These are phyloP conservation scores for Nyctanthes arbortristis DNA, from an alignment of 257 asterid genomes.

Conservation along the genomic window DNA sequence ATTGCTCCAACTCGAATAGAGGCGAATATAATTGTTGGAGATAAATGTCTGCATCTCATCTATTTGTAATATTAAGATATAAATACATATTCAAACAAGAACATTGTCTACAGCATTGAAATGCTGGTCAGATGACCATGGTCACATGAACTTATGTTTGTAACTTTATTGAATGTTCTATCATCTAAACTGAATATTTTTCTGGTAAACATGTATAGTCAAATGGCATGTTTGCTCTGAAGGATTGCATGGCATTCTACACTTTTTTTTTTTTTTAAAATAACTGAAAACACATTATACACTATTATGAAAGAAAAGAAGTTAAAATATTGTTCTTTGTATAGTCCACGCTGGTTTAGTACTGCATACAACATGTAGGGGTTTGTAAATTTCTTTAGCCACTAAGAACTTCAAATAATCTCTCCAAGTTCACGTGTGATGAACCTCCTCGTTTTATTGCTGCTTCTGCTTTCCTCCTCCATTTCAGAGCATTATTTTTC, in stretches of 20 bases:
- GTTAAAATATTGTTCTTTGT: neutral
- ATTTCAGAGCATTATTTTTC: slow-evolving; percentile 32
- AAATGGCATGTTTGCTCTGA: too few species aligned
- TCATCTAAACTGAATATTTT: too few species aligned
- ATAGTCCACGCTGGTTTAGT: neutral
- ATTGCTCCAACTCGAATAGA: neutral
- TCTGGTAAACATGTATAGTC: too few species aligned
- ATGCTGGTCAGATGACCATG: neutral
- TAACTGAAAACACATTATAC: too few species aligned
- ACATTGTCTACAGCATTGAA: neutral
- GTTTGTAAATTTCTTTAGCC: neutral
- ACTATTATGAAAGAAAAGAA: too few species aligned
- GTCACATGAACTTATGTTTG: too few species aligned
- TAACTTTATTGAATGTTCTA: too few species aligned
- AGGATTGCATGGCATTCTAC: too few species aligned
- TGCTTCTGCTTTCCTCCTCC: slow-evolving; percentile 36
- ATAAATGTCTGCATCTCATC: neutral
- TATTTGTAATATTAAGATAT: neutral
- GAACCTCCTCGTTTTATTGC: slow-evolving; percentile 31
- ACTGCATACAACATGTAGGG: neutral
- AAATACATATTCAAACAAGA: neutral
- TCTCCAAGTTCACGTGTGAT: slow-evolving; percentile 29
- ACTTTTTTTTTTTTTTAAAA: too few species aligned
- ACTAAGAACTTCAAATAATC: slow-evolving; percentile 17
- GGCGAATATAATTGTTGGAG: neutral